Conservation (phyloP, 441 rosid species). For the Populus hybrid region DNA sequence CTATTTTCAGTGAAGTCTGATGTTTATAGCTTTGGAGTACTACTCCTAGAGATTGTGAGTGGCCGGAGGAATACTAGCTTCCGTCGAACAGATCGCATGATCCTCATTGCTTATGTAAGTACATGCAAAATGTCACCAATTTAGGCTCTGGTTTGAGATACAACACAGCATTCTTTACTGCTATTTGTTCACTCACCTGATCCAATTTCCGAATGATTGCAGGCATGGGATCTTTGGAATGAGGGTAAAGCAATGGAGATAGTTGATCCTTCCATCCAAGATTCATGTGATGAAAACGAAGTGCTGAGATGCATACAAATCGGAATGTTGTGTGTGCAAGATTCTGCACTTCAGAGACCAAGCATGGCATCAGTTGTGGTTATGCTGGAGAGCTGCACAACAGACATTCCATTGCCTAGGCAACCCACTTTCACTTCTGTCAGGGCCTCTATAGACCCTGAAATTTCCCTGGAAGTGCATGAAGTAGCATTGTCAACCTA, state of each 20-base stretch:
- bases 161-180: background rate
- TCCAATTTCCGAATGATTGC: slow-evolving; percentile 20
- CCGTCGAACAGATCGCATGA: slow-evolving; percentile 45
- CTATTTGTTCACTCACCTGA: background rate
- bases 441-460: slow-evolving; percentile 39
- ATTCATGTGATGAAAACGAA: slow-evolving; percentile 21
- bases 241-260: slow-evolving; percentile 31
- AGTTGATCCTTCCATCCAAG: slow-evolving; percentile 27
- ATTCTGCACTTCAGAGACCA: slow-evolving; percentile 44
- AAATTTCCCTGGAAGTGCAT: slow-evolving; percentile 18
- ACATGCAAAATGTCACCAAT: background rate
- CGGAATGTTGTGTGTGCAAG: slow-evolving; percentile 52
- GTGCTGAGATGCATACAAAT: slow-evolving; percentile 42
- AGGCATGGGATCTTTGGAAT: slow-evolving; percentile 54
- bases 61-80: slow-evolving; percentile 78
- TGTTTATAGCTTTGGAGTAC: slow-evolving; percentile 83
- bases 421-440: slow-evolving; percentile 43
- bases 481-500: slow-evolving; percentile 32
- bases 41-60: slow-evolving; percentile 70
- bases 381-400: slow-evolving; percentile 30
- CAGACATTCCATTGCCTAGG: slow-evolving; percentile 33
- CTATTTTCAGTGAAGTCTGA: slow-evolving; percentile 85
- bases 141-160: background rate
- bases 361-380: slow-evolving; percentile 41
- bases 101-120: slow-evolving; percentile 69